Conservation (phyloP, 345 rosid species). For the Salix viminalis region DNA sequence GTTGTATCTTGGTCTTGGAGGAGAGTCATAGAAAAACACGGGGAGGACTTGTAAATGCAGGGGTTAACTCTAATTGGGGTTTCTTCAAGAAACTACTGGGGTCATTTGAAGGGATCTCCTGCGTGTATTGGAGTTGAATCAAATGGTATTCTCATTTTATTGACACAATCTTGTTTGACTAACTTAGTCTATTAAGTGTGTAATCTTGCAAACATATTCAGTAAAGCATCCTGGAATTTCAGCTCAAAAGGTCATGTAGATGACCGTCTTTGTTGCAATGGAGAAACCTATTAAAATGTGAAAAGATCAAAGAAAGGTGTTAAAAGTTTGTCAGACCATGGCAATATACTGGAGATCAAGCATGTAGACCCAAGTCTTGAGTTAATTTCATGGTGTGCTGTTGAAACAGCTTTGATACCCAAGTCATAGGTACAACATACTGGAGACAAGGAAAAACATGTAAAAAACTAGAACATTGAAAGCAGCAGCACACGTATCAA, state of each 20-base stretch:
- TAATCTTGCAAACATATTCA: not conserved
- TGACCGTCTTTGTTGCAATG: not conserved
- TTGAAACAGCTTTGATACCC: not conserved
- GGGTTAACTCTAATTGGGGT: not conserved
- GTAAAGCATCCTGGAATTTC: not conserved
- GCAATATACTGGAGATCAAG: not conserved
- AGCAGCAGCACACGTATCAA: not conserved
- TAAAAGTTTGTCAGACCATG: not conserved
- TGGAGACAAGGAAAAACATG: not conserved
- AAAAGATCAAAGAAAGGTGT: not conserved
- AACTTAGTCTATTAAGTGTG: not conserved
- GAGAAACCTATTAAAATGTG: not conserved
- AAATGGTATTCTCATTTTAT: not conserved
- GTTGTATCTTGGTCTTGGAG: not conserved
- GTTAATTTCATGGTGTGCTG: not conserved
- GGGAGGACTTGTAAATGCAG: not conserved
- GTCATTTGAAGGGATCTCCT: not conserved
- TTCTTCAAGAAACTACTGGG: not conserved
- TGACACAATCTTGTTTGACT: not conserved
- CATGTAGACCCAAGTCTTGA: not conserved
- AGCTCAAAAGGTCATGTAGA: not conserved
- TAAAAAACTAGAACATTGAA: not conserved
- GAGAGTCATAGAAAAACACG: not conserved
- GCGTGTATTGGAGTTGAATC: not conserved
- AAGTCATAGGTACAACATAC: not conserved